phyloP scores from a whole-genome alignment of 2,329 filamentous ascomycete species.

The Clarireedia homoeocarpa region DNA sequence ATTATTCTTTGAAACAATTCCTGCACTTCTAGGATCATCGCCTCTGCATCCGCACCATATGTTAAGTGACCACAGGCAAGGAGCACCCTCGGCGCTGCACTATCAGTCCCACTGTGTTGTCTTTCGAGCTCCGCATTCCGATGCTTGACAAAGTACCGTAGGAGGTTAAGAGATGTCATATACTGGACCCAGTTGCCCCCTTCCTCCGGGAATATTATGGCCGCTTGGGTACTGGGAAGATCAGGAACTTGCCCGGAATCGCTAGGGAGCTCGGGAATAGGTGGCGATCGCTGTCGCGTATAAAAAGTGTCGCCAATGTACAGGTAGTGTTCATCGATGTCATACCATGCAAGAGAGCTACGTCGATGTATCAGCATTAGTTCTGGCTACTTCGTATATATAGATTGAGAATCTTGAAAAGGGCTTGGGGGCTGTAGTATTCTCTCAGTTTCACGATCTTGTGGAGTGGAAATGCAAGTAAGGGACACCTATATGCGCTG shows the following conservation, averaged over 20 bases:
- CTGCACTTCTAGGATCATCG: slow-evolving; percentile 30
- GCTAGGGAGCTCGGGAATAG: slow-evolving; percentile 26
- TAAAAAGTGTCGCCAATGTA: slow-evolving; percentile 42
- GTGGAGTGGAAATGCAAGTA: slow-evolving; percentile 16
- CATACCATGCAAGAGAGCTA: slow-evolving; percentile 5
- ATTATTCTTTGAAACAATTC: slow-evolving; percentile 30
- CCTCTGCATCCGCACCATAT: slow-evolving; percentile 30
- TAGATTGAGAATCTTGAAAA: no score
- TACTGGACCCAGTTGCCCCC: slow-evolving; percentile 34
- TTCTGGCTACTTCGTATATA: not conserved
- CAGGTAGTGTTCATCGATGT: slow-evolving; percentile 33
- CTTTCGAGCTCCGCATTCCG: slow-evolving; percentile 26
- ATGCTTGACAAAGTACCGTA: slow-evolving; percentile 29
- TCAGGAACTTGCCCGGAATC: slow-evolving; percentile 13
- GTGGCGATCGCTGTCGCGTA: slow-evolving; percentile 24
- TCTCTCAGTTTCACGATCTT: not conserved
- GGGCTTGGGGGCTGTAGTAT: no score
- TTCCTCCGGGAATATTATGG: slow-evolving; percentile 34
- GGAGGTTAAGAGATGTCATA: slow-evolving; percentile 30
- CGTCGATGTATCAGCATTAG: not conserved
- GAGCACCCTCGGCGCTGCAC: slow-evolving; percentile 16
- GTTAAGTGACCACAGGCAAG: slow-evolving; percentile 34
- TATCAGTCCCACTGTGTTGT: slow-evolving; percentile 20
- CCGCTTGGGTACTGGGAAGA: slow-evolving; percentile 16
- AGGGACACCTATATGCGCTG: no score